Evolutionary conservation across 225 moss, liverwort and hornwort species (phyloP), one percentile per base, ranked within the genome.

Genomic region (Antitrichia curtipendula): DNA sequence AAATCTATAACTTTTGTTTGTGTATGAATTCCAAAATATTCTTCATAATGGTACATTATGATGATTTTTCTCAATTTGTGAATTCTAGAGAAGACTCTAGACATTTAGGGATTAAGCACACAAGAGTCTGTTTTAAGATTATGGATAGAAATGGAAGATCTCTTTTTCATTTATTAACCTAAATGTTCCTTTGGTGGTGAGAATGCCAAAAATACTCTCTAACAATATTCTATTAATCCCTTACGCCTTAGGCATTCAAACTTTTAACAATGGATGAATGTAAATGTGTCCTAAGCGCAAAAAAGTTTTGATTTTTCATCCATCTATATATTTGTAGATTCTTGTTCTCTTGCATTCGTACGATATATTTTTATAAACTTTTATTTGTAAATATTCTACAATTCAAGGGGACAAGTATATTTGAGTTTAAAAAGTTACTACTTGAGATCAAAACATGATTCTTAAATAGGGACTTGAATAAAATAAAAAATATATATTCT

Each of bases 241-340:
- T 65, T 36, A 36, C 36, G 3, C 11, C 20, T 10, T 1, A 18
- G 2, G 34, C 20, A 65, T 65, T 65, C 65, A 65, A 65, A 6
- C n/a, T n/a, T 65, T 66, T 7, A 66, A n/a, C 12, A n/a, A 21
- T 1, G 0, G 4, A n/a, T 66, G n/a, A 66, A 66, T 66, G 66
- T 7, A n/a, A 2, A n/a, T n/a, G 21, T 21, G 2, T n/a, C 11
- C 3, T 21, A 29, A 29, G n/a, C n/a, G n/a, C n/a, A n/a, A 3
- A 28, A 61, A 28, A 61, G 45, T 60, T 3, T 27, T 27, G 6
- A 27, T 69, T 69, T 40, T 69, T 24, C 24, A 40, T 24, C 13
- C 24, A 38, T 69, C 7, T 38, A 4, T 22, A 23, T 38, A 12
- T 68, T 38, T 38, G n/a, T 38, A 36, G 4, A 36, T 11, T 36